These are phyloP conservation scores for Dothistroma pini DNA, from an alignment of 2,329 filamentous ascomycete species.

Conservation along the genomic window DNA sequence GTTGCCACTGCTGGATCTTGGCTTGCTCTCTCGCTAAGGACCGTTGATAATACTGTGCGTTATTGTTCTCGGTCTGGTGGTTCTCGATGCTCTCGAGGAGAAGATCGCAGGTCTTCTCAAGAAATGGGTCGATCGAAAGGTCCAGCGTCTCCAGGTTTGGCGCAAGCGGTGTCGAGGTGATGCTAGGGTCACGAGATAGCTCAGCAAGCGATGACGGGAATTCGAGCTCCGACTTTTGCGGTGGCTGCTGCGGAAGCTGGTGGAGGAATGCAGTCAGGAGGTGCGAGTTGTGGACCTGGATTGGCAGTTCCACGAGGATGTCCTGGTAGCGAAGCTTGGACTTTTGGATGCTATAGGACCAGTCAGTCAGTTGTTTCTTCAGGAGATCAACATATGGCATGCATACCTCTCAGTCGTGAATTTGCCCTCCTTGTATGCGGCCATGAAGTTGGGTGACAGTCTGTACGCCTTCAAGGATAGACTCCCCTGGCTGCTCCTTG, in stretches of 20 bases:
- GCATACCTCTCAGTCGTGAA: slow-evolving; percentile 92
- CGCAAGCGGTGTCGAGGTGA: slow-evolving; percentile 63
- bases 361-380: slow-evolving; percentile 21
- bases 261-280: slow-evolving; percentile 93
- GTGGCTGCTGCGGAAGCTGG: slow-evolving; percentile 71
- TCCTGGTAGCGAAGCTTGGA: slow-evolving; percentile 91
- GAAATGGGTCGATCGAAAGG: slow-evolving; percentile 91
- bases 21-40: slow-evolving; percentile 89
- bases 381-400: background rate
- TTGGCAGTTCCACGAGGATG: slow-evolving; percentile 84
- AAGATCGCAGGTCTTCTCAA: slow-evolving; percentile 97
- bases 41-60: slow-evolving; percentile 96
- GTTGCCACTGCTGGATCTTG: slow-evolving; percentile 95
- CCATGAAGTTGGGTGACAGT: slow-evolving; percentile 81
- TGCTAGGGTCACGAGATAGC: slow-evolving; percentile 61
- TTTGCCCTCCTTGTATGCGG: slow-evolving; percentile 92
- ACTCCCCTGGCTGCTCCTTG: slow-evolving; percentile 87
- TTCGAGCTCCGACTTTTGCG: slow-evolving; percentile 58
- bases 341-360: slow-evolving; percentile 72
- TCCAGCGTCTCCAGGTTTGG: slow-evolving; percentile 89
- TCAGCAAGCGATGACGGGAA: slow-evolving; percentile 77
- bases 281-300: slow-evolving; percentile 93
- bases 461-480: slow-evolving; percentile 88
- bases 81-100: slow-evolving; percentile 95
- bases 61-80: slow-evolving; percentile 98